Base-by-base conservation (phyloP, 495 filamentous ascomycete genomes). In the Penicillium canescens region DNA sequence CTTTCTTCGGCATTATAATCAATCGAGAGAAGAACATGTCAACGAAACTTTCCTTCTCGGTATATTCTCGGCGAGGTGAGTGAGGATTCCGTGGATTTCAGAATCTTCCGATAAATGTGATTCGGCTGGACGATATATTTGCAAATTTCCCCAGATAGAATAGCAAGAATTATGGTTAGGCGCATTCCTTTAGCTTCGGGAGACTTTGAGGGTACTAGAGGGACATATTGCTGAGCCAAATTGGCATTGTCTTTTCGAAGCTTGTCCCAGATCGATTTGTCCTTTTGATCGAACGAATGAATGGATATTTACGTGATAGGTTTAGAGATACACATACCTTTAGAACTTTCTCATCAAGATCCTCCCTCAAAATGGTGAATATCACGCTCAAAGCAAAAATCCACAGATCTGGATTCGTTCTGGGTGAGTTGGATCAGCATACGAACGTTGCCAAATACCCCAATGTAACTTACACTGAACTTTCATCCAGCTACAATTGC, bases 41-140 rank as follows among this genome's bases (percentile, higher is more conserved):
- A 60, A 46, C 40, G 65, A 42, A 66, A 39, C 53, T 42, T 53
- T 66, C 62, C 49, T 65, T 65, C 47, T 70, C 50, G 24, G 14
- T 47, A 45, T 70, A 12, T 24, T 46, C 18, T 49, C 36, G 3
- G 59, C 64, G 16, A 62, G 57, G 4, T 64, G 51, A 50, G 34
- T 42, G 4, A 63, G 54, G 36, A 48, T 39, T 11, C 54, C 24
- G 41, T 56, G 47, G 14, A 61, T 28, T 21, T 54, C 6, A 10
- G 14, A 9, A 28, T 33, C 21, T n/a, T 57, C 53, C 3, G 62
- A 35, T 35, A 20, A 46, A 65, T 52, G 45, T 67, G 63, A 33
- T 42, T 61, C 1, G 61, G 67, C 28, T 63, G 57, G 57, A 67
- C 65, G 13, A 70, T 63, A 13, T 59, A n/a, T 33, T 50, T 47